Evolutionary conservation across 176 grass and related monocot species (phyloP), one percentile per base, ranked within the genome.

Genomic region (Elaeis guineensis): DNA sequence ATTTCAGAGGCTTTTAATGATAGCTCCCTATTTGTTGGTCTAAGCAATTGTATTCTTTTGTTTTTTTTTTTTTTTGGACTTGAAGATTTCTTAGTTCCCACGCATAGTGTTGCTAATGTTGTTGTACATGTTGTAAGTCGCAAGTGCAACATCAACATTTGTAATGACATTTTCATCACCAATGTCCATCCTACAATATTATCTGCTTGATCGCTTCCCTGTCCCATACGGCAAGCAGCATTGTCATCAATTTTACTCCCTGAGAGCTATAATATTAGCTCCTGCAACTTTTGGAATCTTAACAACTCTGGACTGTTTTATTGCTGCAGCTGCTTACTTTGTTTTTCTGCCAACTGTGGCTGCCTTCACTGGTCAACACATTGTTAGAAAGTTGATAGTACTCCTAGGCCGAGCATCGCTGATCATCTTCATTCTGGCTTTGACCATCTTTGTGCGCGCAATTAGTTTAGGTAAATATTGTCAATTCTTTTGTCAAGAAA

Each of bases 141-240:
- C 69, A 25, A 71, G 69, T 52, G 69, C 69, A 51, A 71, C 69
- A 52, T 71, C 69, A 8, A 71, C 58, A 58, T 71, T 71, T 19
- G 55, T 25, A 1, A 71, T 71, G 69, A 52, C 57, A 28, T 71
- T 71, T 49, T 71, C 69, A 5, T 61, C 69, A 11, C 61, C 69
- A 11, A 71, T 71, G 57, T 71, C 69, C 15, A 57, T 71, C 49
- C 19, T 71, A 52, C 69, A 71, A 17, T 71, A 71, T 18, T 71
- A 71, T 32, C 69, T 71, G 16, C 56, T 71, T 6, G 25, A 61
- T 71, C 69, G 69, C 22, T 51, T 71, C 25, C 69, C 69, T 15
- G 23, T 71, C 52, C 69, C 69, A 71, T 71, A 71, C 17, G 58
- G 69, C 61, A 71, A 60, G 23, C 25, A 32, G 6, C 8, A 71